Percentiles rank a stretch among this genome's conserved stretches.
phyloP scores from a whole-genome alignment of 306 rosid genomes.

The Corylus heterophylla region DNA sequence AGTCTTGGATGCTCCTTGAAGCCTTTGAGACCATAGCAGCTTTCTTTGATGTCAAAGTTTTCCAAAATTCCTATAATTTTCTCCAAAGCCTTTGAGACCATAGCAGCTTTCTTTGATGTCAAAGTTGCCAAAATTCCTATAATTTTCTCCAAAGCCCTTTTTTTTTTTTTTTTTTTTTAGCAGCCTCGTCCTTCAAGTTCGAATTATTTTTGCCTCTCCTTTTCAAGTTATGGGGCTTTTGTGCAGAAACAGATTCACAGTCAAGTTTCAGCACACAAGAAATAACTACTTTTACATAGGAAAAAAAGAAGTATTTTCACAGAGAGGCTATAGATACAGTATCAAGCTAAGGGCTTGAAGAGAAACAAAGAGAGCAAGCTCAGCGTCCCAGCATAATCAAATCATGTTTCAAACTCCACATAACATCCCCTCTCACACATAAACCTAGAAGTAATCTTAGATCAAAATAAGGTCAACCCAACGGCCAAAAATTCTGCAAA shows the following conservation, averaged over 20 bases:
- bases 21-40: no score
- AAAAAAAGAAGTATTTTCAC: background rate
- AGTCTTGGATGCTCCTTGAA: no score
- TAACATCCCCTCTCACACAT: slow-evolving; percentile 19
- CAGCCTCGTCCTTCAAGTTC: no score
- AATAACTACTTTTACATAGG: background rate
- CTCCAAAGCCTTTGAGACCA: no score
- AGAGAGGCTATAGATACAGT: background rate
- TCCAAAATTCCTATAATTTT: no score
- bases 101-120: no score
- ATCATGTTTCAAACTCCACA: slow-evolving; percentile 22
- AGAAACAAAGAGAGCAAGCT: background rate
- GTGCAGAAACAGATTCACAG: background rate
- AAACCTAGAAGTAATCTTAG: slow-evolving; percentile 24
- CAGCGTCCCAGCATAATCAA: background rate
- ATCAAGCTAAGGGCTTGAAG: background rate
- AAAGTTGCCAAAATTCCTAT: no score
- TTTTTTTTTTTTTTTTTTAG: no score
- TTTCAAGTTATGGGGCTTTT: no score
- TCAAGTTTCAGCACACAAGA: background rate
- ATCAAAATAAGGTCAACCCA: slow-evolving; percentile 24
- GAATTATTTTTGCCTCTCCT: no score
- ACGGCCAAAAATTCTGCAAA: slow-evolving; percentile 28
- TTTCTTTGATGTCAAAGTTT: no score
- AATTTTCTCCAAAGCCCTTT: no score